Evolutionary conservation across 208 protist species (phyloP).

Genomic region (Eutreptiella sp.): DNA sequence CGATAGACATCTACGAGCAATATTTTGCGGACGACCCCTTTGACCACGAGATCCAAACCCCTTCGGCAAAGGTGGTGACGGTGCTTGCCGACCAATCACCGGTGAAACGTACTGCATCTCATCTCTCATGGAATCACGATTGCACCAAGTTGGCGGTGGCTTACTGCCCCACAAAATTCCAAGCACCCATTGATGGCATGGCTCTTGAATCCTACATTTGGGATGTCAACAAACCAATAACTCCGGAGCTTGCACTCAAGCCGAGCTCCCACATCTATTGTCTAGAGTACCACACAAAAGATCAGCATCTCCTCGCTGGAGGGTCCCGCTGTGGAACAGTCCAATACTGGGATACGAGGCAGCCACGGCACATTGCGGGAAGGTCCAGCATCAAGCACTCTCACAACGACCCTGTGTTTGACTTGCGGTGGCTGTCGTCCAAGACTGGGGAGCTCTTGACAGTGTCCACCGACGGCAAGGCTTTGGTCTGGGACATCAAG

Average conservation of each 20-base stretch:
- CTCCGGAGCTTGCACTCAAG: slow-evolving; percentile 78
- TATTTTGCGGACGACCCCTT: slow-evolving; percentile 76
- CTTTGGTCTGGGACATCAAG: slow-evolving; percentile 88
- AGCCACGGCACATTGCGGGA: slow-evolving; percentile 67
- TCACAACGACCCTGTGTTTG: slow-evolving; percentile 94
- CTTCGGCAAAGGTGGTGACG: slow-evolving; percentile 78
- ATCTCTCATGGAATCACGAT: slow-evolving; percentile 91
- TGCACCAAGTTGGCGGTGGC: slow-evolving; percentile 84
- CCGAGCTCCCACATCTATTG: slow-evolving; percentile 84
- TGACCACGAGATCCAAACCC: too few species aligned
- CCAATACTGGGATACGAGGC: slow-evolving; percentile 89
- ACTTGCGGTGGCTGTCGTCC: slow-evolving; percentile 87
- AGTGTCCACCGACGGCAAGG: slow-evolving; percentile 88
- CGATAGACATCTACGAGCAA: slow-evolving; percentile 93
- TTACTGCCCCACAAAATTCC: slow-evolving; percentile 87
- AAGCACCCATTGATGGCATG: slow-evolving; percentile 76
- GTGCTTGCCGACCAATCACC: slow-evolving; percentile 85
- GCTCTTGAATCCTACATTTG: slow-evolving; percentile 91
- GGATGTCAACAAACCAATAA: slow-evolving; percentile 92
- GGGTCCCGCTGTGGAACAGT: slow-evolving; percentile 93
- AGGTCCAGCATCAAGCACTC: slow-evolving; percentile 85
- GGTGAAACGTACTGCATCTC: slow-evolving; percentile 76
- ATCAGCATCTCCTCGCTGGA: slow-evolving; percentile 86
- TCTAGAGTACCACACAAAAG: slow-evolving; percentile 92
- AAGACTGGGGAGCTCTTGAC: slow-evolving; percentile 89